Percentiles rank a stretch among this genome's conserved stretches.
Evolutionary conservation across 441 rosid genomes (phyloP).

Genomic region (Melastoma candidum): DNA sequence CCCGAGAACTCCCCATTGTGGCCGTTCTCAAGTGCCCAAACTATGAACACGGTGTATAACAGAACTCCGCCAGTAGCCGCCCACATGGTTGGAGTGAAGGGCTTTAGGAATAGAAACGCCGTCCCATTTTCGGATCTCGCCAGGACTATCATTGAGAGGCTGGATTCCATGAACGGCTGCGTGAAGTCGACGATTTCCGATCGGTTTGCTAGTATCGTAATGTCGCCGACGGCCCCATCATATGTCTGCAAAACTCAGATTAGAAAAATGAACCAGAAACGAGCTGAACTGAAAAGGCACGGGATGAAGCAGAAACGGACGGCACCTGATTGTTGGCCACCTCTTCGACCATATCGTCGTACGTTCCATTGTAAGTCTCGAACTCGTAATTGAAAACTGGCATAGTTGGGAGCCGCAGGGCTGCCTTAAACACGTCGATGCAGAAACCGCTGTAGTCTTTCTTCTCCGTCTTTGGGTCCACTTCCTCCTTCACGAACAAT

Average conservation of each 20-base stretch:
- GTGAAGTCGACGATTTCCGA: constrained; percentile 23
- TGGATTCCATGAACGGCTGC: constrained; percentile 27
- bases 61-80: constrained; percentile 16
- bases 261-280: too few species aligned
- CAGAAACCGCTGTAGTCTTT: constrained; percentile 32
- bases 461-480: constrained; percentile 7
- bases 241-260: constrained; percentile 16
- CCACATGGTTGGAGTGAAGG: constrained; percentile 31
- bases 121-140: constrained; percentile 1
- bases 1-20: constrained; percentile 23
- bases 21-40: constrained; percentile 25
- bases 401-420: constrained; percentile 5
- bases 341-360: constrained; percentile 30
- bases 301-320: neutral
- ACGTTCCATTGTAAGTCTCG: constrained; percentile 22
- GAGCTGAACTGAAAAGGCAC: neutral
- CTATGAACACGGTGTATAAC: constrained; percentile 21
- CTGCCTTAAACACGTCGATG: constrained; percentile 27
- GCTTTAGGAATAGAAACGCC: constrained; percentile 24
- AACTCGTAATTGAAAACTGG: constrained; percentile 23
- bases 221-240: constrained; percentile 26
- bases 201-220: constrained; percentile 23
- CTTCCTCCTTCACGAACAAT: constrained; percentile 25
- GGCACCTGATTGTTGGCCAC: constrained; percentile 36
- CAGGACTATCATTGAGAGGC: constrained; percentile 23